Base-by-base conservation (phyloP, 495 filamentous ascomycete species). In the Tuber magnatum region DNA sequence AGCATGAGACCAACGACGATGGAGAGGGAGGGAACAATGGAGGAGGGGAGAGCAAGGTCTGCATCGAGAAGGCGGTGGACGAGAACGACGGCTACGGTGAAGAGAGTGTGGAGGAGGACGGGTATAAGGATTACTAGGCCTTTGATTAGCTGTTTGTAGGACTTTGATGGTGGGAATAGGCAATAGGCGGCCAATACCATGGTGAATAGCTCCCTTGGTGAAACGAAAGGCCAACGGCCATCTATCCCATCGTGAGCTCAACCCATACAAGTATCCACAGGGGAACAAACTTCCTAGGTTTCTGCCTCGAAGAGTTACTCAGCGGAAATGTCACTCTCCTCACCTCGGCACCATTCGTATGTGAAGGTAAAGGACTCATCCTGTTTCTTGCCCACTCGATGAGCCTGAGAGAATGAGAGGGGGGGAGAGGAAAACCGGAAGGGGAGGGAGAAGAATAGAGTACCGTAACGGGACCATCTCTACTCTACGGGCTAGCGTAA, bases 1-100 rank as follows among this genome's bases (percentile, higher is more conserved):
- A 93, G 90, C 90, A 93, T 92, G 28, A 93, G 81, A 81, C 91
- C 91, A 39, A 93, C 91, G 71, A 93, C 91, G 76, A 93, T 93
- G 35, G 90, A 92, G 2, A 93, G 83, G n/a, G 88, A 90, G 24
- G 91, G 91, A 73, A 93, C 90, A 76, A 93, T 92, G 77, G 84
- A 89, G 71, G 85, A 85, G 7, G 91, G 91, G 28, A 93, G 83
- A 68, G 87, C 87, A 32, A 93, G 84, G 42, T 86, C 85, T 9
- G 85, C 84, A 69, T 86, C 85, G 32, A 87, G 85, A 81, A 88
- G 83, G 56, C 84, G 84, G 81, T 93, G 88, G 41, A 92, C 81
- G 75, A 86, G 90, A 32, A 92, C 89, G 48, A 93, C 85, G 7
- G 89, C 82, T 5, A 87, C 87, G 1, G 90, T 88, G 78, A 92